Evolutionary conservation across 768 basidiomycete species (phyloP), one percentile per base, ranked within the genome.

Genomic region (Panaeolus papilionaceus): DNA sequence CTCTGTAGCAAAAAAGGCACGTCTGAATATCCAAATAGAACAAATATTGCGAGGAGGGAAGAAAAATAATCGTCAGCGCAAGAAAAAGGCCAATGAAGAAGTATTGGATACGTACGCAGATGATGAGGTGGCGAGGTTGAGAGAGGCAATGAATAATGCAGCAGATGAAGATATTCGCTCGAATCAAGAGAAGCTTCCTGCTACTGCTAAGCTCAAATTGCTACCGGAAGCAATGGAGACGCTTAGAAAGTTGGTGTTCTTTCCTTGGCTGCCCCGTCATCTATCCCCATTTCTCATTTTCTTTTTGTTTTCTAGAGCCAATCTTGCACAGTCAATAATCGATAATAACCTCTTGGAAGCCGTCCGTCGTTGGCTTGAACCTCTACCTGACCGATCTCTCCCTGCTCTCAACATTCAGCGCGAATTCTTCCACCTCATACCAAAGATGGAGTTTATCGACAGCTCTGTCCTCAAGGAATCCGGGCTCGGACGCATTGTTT

Each of bases 361-460:
- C 5, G 95, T 98, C 63, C 85, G 88, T 45, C 83, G 88, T 42
- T 99, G 95, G 94, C 88, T 99, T 2, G 98, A 99, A 73, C 98
- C 98, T 0, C 89, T 99, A 16, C 92, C 92, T 0, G 95, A 98
- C 80, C 88, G 88, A 65, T 96, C 96, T 1, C 86, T 99, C 3
- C 98, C 98, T 0, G 95, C 96, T 3, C 85, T 99, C 64, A 97
- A 96, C 78, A 98, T 99, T 74, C 98, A 98, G 76, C 90, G 90
- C 58, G 92, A 96, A 64, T 90, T 99, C 71, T 95, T 99, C 79
- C 85, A 87, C 38, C 86, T 91, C 64, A 82, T 99, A 10, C 85
- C 84, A 69, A 94, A 92, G 82, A 94, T 99, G 91, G 92, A 93
- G 70, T 93, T 92, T 73, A 96, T 98, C 75, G 97, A 98, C 79